Base-by-base conservation (phyloP, 495 filamentous ascomycete genomes). In the Pseudoneurospora amorphoporcata region DNA sequence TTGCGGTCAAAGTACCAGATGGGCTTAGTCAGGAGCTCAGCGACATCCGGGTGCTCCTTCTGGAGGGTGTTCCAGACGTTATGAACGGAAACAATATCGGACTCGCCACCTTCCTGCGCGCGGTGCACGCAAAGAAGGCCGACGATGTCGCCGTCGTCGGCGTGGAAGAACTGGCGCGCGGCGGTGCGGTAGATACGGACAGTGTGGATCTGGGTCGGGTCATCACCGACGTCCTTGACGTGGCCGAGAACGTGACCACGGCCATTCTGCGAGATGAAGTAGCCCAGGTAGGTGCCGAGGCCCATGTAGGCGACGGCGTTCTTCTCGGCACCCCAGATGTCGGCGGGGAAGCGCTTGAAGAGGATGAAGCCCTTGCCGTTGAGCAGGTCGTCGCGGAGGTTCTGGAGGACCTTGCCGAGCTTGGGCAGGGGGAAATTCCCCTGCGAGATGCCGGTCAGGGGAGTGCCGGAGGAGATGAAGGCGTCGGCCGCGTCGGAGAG, bases 1-100 rank as follows among this genome's bases (percentile, higher is more conserved):
- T 97, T 97, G 73, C 94, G 92, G 79, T 97, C 94, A 78, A 97
- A 95, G 82, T 95, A 96, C 94, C 94, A 97, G 76, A 91, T 89
- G 0, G 93, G 92, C 72, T 89, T 81, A 3, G 90, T 90, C 69
- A 97, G 84, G 40, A 88, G 88, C 80, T 90, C 87, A 0, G 92
- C 87, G 8, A 96, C 90, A 75, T 95, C 93, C 0, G 93, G 94
- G 5, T 91, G 88, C 79, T 94, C 89, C 9, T 74, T 76, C 78
- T 92, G 90, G 8, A 97, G 85, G 17, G 84, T 85, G 80, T 97
- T 97, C 87, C 90, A 97, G 72, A 97, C 90, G 71, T 91, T 82
- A 80, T 97, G 94, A 6, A 89, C 87, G 68, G 90, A 92, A 71
- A 91, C 89, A 68, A 97, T 87, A 79, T 97, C 94, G 29, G 88